phyloP scores from a whole-genome alignment of 805 yeast genomes.

The Yarrowia divulgata region DNA sequence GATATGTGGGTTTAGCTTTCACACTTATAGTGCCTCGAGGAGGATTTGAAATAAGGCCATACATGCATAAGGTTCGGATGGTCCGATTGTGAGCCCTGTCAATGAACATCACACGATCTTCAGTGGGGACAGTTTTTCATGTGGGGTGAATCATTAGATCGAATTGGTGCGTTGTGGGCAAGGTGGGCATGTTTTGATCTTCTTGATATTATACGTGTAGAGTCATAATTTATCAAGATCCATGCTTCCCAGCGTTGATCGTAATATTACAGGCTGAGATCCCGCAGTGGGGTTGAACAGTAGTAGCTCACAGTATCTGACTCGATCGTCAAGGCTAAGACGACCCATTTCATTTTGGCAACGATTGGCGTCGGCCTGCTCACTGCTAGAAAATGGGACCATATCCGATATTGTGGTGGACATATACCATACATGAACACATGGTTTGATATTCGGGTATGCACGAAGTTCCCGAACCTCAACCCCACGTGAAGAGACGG shows the following conservation, averaged over 20 bases:
- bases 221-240: not conserved
- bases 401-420: constrained; percentile 18
- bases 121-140: not conserved
- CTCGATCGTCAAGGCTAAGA: not conserved
- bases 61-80: constrained; percentile 24
- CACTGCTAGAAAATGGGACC: constrained; percentile 4
- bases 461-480: not conserved
- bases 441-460: constrained; percentile 11
- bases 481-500: not conserved
- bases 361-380: not conserved
- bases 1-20: constrained; percentile 22
- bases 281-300: too few relatives aligned
- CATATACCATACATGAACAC: constrained; percentile 18
- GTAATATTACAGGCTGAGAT: too few relatives aligned
- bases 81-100: constrained; percentile 17
- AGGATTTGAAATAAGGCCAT: constrained; percentile 25
- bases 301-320: too few relatives aligned
- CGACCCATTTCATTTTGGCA: not conserved
- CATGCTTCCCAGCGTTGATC: too few relatives aligned
- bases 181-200: not conserved
- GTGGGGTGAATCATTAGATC: not conserved
- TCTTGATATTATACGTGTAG: not conserved
- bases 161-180: not conserved
- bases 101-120: constrained; percentile 8
- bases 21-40: constrained; percentile 23